A percentile compares a stretch with the other conserved stretches of the same genome.
Conservation (phyloP, 768 basidiomycete genomes). For the Termitomyces sp. region DNA sequence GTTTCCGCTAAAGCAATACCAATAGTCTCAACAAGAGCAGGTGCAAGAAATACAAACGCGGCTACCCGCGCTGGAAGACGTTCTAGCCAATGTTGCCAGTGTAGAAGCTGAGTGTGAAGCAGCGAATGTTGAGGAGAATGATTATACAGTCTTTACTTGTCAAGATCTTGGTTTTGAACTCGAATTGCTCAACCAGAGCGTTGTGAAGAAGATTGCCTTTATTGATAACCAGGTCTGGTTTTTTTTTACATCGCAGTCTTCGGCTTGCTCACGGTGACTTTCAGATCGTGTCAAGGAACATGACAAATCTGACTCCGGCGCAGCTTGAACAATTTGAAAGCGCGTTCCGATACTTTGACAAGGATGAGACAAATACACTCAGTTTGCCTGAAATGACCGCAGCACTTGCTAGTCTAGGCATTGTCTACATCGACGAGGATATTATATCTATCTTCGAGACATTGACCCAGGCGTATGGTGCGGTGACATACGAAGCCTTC, state of each 20-base stretch:
- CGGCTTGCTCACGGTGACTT: conserved; percentile 3
- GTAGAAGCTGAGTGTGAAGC: conserved; percentile 74
- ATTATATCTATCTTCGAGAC: conserved; percentile 81
- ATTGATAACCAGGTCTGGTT: conserved; percentile 86
- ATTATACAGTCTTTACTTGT: conserved; percentile 85
- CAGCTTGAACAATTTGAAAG: conserved; percentile 95
- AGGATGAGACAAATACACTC: conserved; percentile 87
- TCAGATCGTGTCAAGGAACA: conserved; percentile 89
- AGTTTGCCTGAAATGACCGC: conserved; percentile 84
- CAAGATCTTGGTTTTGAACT: conserved; percentile 91
- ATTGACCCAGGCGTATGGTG: conserved; percentile 75
- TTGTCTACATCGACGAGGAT: conserved; percentile 91
- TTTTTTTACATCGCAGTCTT: background rate
- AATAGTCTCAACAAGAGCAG: conserved; percentile 69
- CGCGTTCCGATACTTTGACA: conserved; percentile 97
- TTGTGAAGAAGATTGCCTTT: conserved; percentile 89
- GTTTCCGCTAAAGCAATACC: background rate
- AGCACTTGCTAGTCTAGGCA: conserved; percentile 89
- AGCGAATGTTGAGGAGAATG: conserved; percentile 96
- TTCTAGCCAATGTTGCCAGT: conserved; percentile 46
- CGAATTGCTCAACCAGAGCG: conserved; percentile 71
- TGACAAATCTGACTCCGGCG: conserved; percentile 92
- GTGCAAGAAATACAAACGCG: conserved; percentile 60
- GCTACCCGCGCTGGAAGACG: conserved; percentile 59
- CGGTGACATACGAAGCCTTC: conserved; percentile 90